Percentiles rank a stretch among this genome's conserved stretches.
phyloP scores from a whole-genome alignment of 2,329 filamentous ascomycete genomes.

The Orbilia oligospora region DNA sequence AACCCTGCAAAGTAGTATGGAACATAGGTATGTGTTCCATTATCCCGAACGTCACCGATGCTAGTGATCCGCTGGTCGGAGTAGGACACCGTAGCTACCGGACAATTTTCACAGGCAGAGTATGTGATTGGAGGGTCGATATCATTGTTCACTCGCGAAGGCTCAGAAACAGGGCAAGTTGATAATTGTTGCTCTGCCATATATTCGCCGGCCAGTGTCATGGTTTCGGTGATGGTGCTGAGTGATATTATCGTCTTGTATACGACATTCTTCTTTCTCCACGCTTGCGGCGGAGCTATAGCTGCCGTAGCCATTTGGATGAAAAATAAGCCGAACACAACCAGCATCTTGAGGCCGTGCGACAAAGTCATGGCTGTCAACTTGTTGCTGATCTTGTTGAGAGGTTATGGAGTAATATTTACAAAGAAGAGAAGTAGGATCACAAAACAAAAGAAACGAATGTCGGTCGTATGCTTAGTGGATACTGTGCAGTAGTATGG shows the following conservation, averaged over 20 bases:
- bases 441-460: not conserved
- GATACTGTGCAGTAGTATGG: not conserved
- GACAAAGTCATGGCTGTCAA: not conserved
- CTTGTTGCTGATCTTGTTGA: not conserved
- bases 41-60: constrained; percentile 36
- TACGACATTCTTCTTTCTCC: constrained; percentile 43
- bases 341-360: constrained; percentile 8
- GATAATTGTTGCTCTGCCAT: constrained; percentile 25
- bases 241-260: constrained; percentile 55
- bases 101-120: constrained; percentile 37
- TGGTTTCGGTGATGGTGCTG: constrained; percentile 39
- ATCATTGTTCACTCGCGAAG: constrained; percentile 12
- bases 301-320: constrained; percentile 2
- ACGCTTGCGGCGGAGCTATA: constrained; percentile 36
- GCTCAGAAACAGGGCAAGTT: constrained; percentile 28
- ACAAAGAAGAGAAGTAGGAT: constrained; percentile 5
- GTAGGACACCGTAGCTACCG: constrained; percentile 37
- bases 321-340: constrained; percentile 28
- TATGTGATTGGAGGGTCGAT: constrained; percentile 50
- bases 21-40: constrained; percentile 51
- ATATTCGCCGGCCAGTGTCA: constrained; percentile 28
- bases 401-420: constrained; percentile 1
- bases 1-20: constrained; percentile 57
- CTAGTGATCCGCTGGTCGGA: constrained; percentile 52
- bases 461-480: not conserved